These are phyloP conservation scores for Kalanchoe fedtschenkoi DNA, from an alignment of 164 flowering plant genomes.

Conservation along the genomic window DNA sequence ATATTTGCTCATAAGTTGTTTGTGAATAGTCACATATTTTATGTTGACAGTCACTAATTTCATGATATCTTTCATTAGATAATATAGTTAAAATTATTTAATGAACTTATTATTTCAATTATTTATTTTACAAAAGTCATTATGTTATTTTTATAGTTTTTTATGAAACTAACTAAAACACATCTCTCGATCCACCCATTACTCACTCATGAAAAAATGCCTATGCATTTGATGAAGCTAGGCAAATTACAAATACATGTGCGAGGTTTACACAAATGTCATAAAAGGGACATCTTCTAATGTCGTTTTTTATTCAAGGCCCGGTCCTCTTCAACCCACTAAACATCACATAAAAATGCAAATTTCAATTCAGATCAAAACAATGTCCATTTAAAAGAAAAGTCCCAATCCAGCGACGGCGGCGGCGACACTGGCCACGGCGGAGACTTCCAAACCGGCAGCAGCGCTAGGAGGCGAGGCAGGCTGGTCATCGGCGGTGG, in stretches of 20 bases:
- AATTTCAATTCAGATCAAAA: not conserved
- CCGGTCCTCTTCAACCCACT: not conserved
- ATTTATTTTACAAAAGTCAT: no score
- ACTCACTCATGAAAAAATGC: not conserved
- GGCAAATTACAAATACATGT: not conserved
- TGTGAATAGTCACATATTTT: no score
- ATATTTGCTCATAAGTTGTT: no score
- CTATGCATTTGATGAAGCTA: not conserved
- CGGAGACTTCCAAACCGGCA: not conserved
- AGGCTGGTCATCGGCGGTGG: constrained; percentile 1
- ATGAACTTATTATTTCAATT: no score
- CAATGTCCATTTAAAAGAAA: no score
- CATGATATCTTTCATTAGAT: no score
- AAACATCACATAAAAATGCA: not conserved
- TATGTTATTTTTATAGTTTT: no score
- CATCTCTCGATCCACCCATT: no score
- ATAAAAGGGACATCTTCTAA: not conserved
- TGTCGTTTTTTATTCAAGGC: not conserved
- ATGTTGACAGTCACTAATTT: no score
- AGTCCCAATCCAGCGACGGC: not conserved
- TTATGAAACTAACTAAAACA: no score
- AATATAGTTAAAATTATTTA: no score
- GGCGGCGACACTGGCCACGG: not conserved
- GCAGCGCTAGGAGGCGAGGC: not conserved
- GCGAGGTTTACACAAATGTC: not conserved